A percentile compares a stretch with the other conserved stretches of the same genome.
Evolutionary conservation across 306 rosid species (phyloP).

Genomic region (Castanea crenata): DNA sequence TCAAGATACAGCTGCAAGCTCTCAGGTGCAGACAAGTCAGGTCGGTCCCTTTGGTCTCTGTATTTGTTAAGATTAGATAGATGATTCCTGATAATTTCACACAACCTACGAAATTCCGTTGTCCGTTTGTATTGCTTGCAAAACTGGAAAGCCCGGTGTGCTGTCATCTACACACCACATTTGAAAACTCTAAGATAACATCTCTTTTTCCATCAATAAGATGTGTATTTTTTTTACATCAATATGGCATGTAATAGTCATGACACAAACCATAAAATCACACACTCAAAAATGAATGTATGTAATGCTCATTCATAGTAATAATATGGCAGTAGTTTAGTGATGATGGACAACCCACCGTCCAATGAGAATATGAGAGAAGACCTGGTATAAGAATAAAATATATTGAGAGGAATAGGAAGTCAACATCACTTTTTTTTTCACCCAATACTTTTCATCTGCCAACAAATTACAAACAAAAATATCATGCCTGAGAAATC

Average conservation of each 20-base stretch:
- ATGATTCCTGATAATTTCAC: constrained; percentile 93
- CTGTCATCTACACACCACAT: constrained; percentile 80
- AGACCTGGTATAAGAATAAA: not conserved
- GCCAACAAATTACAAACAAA: not conserved
- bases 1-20: constrained; percentile 92
- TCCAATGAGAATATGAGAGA: not conserved
- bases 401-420: not conserved
- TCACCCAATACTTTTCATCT: not conserved
- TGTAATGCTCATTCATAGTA: not conserved
- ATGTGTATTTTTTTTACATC: not conserved
- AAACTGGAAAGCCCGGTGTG: constrained; percentile 98
- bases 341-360: not conserved
- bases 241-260: not conserved
- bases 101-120: constrained; percentile 87
- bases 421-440: not conserved
- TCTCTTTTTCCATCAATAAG: not conserved
- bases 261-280: not conserved
- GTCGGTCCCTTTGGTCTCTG: constrained; percentile 92
- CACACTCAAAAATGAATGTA: not conserved
- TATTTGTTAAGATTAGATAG: constrained; percentile 83
- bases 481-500: not conserved
- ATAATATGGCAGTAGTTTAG: not conserved
- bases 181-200: not conserved
- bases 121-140: constrained; percentile 95
- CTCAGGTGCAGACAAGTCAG: constrained; percentile 86